Conservation (phyloP, 352 stramenopile species). For the Saprolegnia parasitica region DNA sequence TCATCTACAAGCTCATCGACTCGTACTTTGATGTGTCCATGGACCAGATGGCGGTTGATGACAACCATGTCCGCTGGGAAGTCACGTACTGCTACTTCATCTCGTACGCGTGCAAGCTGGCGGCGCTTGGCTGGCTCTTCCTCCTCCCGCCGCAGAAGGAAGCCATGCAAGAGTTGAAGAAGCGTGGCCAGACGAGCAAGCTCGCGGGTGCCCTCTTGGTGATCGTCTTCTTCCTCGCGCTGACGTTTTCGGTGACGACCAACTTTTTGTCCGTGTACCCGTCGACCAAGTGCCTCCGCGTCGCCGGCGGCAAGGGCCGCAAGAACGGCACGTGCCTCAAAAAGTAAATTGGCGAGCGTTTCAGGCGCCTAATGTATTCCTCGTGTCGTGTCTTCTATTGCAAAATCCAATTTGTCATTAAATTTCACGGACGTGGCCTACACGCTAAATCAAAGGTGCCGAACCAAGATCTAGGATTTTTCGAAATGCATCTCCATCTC, state of each 20-base stretch:
- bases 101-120: constrained; percentile 19
- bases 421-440: too few relatives aligned
- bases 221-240: constrained; percentile 32
- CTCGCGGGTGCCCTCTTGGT: constrained; percentile 39
- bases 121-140: constrained; percentile 36
- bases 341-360: background rate
- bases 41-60: constrained; percentile 7
- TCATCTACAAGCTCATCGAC: constrained; percentile 35
- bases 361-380: too few relatives aligned
- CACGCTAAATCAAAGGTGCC: too few relatives aligned
- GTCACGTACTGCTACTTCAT: constrained; percentile 26
- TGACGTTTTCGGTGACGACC: constrained; percentile 32
- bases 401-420: too few relatives aligned
- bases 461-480: too few relatives aligned
- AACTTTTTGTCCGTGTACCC: constrained; percentile 30
- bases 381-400: too few relatives aligned
- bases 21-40: constrained; percentile 27
- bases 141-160: constrained; percentile 56
- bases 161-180: constrained; percentile 49
- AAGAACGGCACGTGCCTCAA: constrained; percentile 33
- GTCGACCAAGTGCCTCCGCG: constrained; percentile 24
- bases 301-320: constrained; percentile 26
- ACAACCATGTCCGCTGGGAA: constrained; percentile 19
- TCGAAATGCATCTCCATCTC: too few relatives aligned
- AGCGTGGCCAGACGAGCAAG: constrained; percentile 42